Evolutionary conservation across 2,329 filamentous ascomycete genomes (phyloP).

Genomic region (Paracamarosporium sp.): DNA sequence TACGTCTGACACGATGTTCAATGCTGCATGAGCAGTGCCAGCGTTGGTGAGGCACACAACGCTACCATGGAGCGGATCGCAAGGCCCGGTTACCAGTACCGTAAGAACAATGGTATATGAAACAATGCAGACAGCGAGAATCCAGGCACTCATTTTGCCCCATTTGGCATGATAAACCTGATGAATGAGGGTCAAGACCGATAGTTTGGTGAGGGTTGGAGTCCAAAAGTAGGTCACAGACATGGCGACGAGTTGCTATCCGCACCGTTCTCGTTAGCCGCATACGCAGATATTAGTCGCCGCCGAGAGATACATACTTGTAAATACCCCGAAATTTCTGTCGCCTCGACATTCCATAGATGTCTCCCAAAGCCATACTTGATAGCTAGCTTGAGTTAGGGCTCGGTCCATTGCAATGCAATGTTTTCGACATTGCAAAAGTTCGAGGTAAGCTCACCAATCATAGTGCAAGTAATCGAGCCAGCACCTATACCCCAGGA

Average conservation of each 20-base stretch:
- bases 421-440: background rate
- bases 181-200: background rate
- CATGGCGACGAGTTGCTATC: background rate
- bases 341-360: constrained; percentile 2
- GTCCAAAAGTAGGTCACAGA: background rate
- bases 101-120: background rate
- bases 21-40: background rate
- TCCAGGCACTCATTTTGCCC: background rate
- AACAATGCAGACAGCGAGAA: background rate
- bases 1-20: background rate
- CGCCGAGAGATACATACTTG: background rate
- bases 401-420: background rate
- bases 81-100: background rate
- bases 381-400: background rate
- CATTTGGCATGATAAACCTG: constrained; percentile 1
- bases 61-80: constrained; percentile 1
- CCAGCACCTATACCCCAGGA: constrained; percentile 1
- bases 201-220: background rate
- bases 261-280: background rate
- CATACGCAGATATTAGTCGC: background rate
- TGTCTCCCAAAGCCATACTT: constrained; percentile 1
- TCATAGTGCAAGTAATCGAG: background rate
- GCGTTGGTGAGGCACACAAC: background rate
- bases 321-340: background rate
- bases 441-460: background rate